A percentile compares a stretch with the other conserved stretches of the same genome.
Evolutionary conservation across 2,329 filamentous ascomycete genomes (phyloP).

Genomic region (Alternaria rosae): DNA sequence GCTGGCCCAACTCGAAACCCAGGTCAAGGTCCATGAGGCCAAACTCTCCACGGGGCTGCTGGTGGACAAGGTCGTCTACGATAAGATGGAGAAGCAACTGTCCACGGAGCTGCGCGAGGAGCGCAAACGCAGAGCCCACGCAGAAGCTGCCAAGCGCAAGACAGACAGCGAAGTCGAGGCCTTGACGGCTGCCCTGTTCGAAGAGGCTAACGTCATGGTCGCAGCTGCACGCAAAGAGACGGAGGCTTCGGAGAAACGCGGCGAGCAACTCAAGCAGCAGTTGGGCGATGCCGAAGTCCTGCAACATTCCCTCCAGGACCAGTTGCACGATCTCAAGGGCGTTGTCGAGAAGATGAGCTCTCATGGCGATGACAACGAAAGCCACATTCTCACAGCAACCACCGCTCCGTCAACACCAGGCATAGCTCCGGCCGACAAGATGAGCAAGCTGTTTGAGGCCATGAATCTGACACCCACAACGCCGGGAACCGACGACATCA

Average conservation of each 20-base stretch:
- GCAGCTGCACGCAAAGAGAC: slow-evolving; percentile 85
- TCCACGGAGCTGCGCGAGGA: slow-evolving; percentile 54
- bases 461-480: slow-evolving; percentile 61
- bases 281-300: slow-evolving; percentile 86
- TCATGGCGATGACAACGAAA: slow-evolving; percentile 75
- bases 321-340: slow-evolving; percentile 86
- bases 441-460: slow-evolving; percentile 67
- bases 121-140: slow-evolving; percentile 49
- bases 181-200: slow-evolving; percentile 90
- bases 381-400: slow-evolving; percentile 67
- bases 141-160: slow-evolving; percentile 75
- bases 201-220: slow-evolving; percentile 99
- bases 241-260: slow-evolving; percentile 80
- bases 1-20: slow-evolving; percentile 72
- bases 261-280: slow-evolving; percentile 85
- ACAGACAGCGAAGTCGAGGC: slow-evolving; percentile 94
- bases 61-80: slow-evolving; percentile 76
- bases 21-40: slow-evolving; percentile 73
- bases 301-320: slow-evolving; percentile 89
- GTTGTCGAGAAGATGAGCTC: slow-evolving; percentile 88
- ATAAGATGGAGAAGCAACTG: slow-evolving; percentile 58
- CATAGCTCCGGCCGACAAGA: slow-evolving; percentile 64
- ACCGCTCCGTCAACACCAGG: slow-evolving; percentile 82
- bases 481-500: slow-evolving; percentile 60
- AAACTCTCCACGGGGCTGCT: slow-evolving; percentile 76